phyloP scores from a whole-genome alignment of 129 eudicot species.

The Centrapalus pauciflorus region DNA sequence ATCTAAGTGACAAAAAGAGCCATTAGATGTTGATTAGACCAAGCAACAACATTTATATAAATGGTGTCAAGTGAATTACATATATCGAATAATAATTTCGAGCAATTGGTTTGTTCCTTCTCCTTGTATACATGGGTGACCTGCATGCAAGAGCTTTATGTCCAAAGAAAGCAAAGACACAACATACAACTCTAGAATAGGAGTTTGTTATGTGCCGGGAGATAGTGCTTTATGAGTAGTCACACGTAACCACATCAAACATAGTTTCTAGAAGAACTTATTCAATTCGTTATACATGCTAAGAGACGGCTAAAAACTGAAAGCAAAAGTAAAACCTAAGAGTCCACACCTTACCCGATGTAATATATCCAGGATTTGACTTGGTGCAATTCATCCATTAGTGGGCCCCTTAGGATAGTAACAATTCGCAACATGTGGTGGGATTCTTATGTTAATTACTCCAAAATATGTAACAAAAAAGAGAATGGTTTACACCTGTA shows the following conservation, averaged over 20 bases:
- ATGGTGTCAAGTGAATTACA: no score
- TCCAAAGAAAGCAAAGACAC: slow-evolving; percentile 3
- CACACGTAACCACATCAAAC: background rate
- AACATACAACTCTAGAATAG: background rate
- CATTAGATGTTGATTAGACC: no score
- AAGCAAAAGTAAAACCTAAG: background rate
- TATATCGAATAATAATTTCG: slow-evolving; percentile 95
- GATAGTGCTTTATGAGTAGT: no score
- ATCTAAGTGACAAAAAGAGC: no score
- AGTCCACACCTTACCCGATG: slow-evolving; percentile 30
- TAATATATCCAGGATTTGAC: slow-evolving; percentile 76
- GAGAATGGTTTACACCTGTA: slow-evolving; percentile 38
- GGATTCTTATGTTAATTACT: background rate
- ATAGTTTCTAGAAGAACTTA: slow-evolving; percentile 4
- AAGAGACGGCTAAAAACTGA: background rate
- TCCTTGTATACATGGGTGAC: slow-evolving; percentile 89
- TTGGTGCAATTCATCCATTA: slow-evolving; percentile 92
- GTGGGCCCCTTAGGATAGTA: slow-evolving; percentile 64
- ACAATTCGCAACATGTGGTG: slow-evolving; percentile 16
- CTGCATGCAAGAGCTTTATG: slow-evolving; percentile 38
- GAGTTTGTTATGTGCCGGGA: background rate
- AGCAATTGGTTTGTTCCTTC: slow-evolving; percentile 86
- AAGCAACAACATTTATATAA: no score
- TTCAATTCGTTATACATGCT: background rate
- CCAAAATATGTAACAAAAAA: slow-evolving; percentile 4